phyloP scores from a whole-genome alignment of 2,329 filamentous ascomycete species.

The Fusarium nurragi region DNA sequence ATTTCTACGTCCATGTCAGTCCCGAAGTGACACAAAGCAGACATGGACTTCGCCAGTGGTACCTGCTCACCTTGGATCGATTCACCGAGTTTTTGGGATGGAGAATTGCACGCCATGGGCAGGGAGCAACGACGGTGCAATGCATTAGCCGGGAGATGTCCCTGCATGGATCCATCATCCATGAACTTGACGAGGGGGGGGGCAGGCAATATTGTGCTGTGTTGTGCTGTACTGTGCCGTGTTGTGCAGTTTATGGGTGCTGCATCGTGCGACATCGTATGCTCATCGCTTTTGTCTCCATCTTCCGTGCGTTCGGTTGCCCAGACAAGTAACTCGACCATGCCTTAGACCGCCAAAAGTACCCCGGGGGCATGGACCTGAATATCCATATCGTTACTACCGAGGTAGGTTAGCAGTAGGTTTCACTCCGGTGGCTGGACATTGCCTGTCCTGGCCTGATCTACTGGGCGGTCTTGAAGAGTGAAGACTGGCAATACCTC shows the following conservation, averaged over 20 bases:
- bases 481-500: neutral
- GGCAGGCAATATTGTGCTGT: conserved; percentile 4
- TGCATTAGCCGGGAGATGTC: conserved; percentile 34
- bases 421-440: neutral
- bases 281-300: no score
- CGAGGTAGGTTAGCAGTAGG: neutral
- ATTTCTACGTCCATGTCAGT: no score
- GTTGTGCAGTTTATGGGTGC: conserved; percentile 1
- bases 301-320: neutral
- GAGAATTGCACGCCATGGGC: neutral
- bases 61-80: neutral
- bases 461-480: neutral
- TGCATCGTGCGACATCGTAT: conserved; percentile 3
- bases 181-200: neutral
- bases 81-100: conserved; percentile 1
- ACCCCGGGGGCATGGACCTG: neutral
- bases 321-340: conserved; percentile 6
- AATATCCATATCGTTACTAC: neutral
- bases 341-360: conserved; percentile 2
- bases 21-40: no score
- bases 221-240: conserved; percentile 2
- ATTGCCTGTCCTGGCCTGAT: neutral
- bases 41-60: no score
- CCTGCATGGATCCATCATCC: conserved; percentile 15
- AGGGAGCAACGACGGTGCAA: conserved; percentile 20